Evolutionary conservation across 1,284 basidiomycete genomes (phyloP).

Genomic region (Anthracocystis setariae): DNA sequence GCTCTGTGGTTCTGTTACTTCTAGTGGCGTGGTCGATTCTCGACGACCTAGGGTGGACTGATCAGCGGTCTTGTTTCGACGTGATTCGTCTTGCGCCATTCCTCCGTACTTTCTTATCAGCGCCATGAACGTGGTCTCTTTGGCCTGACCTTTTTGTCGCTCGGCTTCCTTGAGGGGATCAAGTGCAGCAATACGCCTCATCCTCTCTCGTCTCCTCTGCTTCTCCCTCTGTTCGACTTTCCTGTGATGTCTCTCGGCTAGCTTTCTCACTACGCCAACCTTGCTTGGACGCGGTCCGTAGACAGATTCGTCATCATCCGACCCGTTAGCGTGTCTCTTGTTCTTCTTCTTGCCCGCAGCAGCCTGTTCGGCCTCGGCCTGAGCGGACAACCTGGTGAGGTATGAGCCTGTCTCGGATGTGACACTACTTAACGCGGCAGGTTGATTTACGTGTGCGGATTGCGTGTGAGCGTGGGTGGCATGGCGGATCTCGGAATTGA

Average conservation of each 20-base stretch:
- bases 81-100: conserved; percentile 18
- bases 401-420: conserved; percentile 31
- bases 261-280: conserved; percentile 21
- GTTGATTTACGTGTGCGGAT: neutral
- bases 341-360: conserved; percentile 1
- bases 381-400: conserved; percentile 23
- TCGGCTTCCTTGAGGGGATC: conserved; percentile 35
- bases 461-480: conserved; percentile 7
- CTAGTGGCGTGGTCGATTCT: neutral
- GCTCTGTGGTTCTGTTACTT: neutral
- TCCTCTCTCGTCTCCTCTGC: conserved; percentile 18
- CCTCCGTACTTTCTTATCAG: conserved; percentile 37
- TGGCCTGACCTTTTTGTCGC: conserved; percentile 24
- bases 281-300: conserved; percentile 1
- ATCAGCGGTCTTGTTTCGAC: neutral
- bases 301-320: conserved; percentile 20
- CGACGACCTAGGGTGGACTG: neutral
- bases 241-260: conserved; percentile 32
- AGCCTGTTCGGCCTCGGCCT: conserved; percentile 18
- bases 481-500: conserved; percentile 31
- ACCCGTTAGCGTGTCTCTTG: neutral
- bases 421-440: conserved; percentile 16
- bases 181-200: conserved; percentile 40
- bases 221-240: conserved; percentile 29
- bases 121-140: conserved; percentile 45